These are phyloP conservation scores for Hirschioporus abietinus DNA, from an alignment of 768 basidiomycete species.

Conservation along the genomic window DNA sequence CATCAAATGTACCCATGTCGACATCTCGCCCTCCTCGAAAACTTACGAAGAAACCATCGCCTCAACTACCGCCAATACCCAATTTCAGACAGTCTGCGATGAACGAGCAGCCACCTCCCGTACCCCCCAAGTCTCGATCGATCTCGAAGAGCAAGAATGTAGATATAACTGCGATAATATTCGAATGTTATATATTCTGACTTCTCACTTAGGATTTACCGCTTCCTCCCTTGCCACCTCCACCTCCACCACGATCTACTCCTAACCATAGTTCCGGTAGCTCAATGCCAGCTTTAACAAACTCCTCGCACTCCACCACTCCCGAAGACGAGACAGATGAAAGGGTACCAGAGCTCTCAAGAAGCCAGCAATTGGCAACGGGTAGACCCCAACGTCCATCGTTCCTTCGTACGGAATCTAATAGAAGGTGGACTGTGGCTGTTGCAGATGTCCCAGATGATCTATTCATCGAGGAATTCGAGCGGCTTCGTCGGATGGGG, in stretches of 20 bases:
- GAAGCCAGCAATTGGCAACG: not conserved
- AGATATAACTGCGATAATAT: not conserved
- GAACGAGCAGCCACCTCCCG: not conserved
- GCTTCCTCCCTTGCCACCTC: not conserved
- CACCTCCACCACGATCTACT: too few relatives aligned
- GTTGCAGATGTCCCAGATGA: slow-evolving; percentile 29
- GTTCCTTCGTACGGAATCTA: slow-evolving; percentile 9
- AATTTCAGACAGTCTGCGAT: not conserved
- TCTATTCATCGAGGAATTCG: slow-evolving; percentile 25
- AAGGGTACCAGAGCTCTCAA: not conserved
- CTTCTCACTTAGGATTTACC: not conserved
- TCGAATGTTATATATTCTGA: not conserved
- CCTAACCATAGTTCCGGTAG: not conserved
- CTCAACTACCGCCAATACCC: not conserved
- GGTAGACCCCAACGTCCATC: slow-evolving; percentile 2
- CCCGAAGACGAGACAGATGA: not conserved
- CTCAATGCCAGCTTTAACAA: not conserved
- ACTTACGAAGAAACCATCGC: not conserved
- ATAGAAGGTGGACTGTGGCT: slow-evolving; percentile 25
- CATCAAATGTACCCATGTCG: not conserved
- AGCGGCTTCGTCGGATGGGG: slow-evolving; percentile 21
- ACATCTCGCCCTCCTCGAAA: not conserved
- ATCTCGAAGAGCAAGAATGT: not conserved
- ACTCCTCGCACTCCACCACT: not conserved
- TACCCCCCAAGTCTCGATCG: not conserved